Base-by-base conservation (phyloP, 805 yeast species). In the Metschnikowia matae region DNA sequence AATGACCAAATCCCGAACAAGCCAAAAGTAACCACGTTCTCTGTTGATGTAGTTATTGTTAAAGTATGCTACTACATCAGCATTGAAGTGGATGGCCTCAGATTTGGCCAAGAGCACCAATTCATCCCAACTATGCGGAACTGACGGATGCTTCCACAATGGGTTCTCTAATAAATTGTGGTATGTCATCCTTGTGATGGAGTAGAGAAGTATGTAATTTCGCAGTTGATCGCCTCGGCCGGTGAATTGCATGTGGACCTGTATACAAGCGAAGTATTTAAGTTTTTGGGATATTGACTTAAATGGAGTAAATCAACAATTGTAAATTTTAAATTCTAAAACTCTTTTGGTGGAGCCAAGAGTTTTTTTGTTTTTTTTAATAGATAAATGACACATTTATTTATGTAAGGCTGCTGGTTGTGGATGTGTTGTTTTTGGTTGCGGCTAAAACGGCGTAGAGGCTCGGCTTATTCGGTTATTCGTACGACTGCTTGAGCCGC, bases 381-480 rank as follows among this genome's bases (percentile, higher is more conserved):
- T 37, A 4, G 21, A 20, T 17, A 17, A 17, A 36, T 1, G 4
- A 18, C n/a, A 4, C 21, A 11, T 3, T 36, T 36, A 11, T 36
- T 36, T 18, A 10, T 10, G 13, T 14, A 10, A 11, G 11, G 13
- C 13, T 5, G 39, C 13, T n/a, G n/a, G 18, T 8, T 13, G 14
- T 17, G 23, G 17, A 3, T 11, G 40, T 20, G 29, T 11, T 20
- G 40, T 8, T 37, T 37, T 37, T 23, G 21, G 29, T 21, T 39
- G 41, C 17, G 17, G 41, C 18, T 37, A 48, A 49, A 65, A 58
- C 14, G 77, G 77, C 1, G 77, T 73, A 3, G 73, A 53, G 6
- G 71, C 74, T 37, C 78, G 57, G 55, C 77, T 71, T 4, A 69
- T 61, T 43, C 76, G 59, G 52, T 66, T 69, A 43, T 61, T 66